Evolutionary conservation across 768 basidiomycete genomes (phyloP), one percentile per base, ranked within the genome.

Genomic region (Rhizopogon rudus): DNA sequence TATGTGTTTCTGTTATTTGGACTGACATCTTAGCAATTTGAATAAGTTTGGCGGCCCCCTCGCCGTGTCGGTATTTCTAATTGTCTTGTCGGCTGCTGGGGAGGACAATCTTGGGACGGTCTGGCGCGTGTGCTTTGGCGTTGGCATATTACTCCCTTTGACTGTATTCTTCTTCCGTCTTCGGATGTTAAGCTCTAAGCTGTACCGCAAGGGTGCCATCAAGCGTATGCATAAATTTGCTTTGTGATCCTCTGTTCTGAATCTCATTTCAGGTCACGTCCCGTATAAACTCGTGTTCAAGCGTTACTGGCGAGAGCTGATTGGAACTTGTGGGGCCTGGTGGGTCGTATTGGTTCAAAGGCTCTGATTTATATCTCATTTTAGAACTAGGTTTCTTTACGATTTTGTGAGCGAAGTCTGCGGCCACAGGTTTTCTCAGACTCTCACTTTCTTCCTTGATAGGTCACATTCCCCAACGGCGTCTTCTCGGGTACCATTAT

Each of bases 281-380:
- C 87, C 87, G 6, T 88, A 90, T 63, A 56, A 59, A 54, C 73
- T 89, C 22, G 79, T 82, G 10, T 1, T 86, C 51, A 81, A 77
- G 63, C 71, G 78, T 20, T 90, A 89, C 66, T 89, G 88, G 87
- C 79, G 70, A 57, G 49, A 81, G 6, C 69, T 91, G 17, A 81
- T 87, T 51, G 88, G 88, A 9, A 91, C 86, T 5, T 83, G 81
- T 55, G 86, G 86, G 14, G 84, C 87, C 43, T 90, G 87, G 87
- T 83, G 46, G 49, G 73, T 59, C 25, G 58, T 51, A 51, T 43
- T 25, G 20, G 31, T 44, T 40, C 10, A 10, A 8, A 51, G 20
- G 45, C n/a, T 20, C 29, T 22, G 1, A 3, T 22, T 25, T 9
- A 40, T 28, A 35, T 51, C 54, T 60, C 40, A 64, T 44, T 48